phyloP scores from a whole-genome alignment of 495 filamentous ascomycete species.

The Lasiosphaeria hispida region DNA sequence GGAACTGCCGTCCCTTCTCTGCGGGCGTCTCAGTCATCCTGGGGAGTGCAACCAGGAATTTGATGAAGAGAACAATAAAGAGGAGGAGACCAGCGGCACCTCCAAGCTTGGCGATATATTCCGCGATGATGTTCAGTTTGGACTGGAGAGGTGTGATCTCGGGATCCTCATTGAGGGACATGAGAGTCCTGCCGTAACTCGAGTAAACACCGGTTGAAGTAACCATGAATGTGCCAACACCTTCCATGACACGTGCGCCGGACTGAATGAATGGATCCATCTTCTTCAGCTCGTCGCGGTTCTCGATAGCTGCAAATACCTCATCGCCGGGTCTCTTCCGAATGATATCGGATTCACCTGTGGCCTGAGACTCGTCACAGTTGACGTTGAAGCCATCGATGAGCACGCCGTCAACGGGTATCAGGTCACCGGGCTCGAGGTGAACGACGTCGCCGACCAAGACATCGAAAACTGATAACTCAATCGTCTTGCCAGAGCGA shows the following conservation, averaged over 20 bases:
- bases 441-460: slow-evolving; percentile 71
- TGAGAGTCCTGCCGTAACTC: slow-evolving; percentile 87
- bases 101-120: slow-evolving; percentile 92
- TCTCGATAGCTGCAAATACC: slow-evolving; percentile 76
- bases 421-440: slow-evolving; percentile 70
- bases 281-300: slow-evolving; percentile 71
- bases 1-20: slow-evolving; percentile 80
- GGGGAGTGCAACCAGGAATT: slow-evolving; percentile 71
- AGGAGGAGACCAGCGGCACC: slow-evolving; percentile 77
- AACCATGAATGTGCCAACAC: slow-evolving; percentile 80
- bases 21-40: slow-evolving; percentile 51
- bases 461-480: slow-evolving; percentile 70
- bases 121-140: slow-evolving; percentile 86
- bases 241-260: slow-evolving; percentile 88
- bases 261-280: slow-evolving; percentile 94
- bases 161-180: slow-evolving; percentile 84
- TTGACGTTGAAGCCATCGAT: slow-evolving; percentile 73
- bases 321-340: slow-evolving; percentile 71
- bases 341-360: slow-evolving; percentile 80
- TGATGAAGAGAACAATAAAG: slow-evolving; percentile 90
- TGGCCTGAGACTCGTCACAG: slow-evolving; percentile 81
- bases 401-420: slow-evolving; percentile 72
- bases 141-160: slow-evolving; percentile 93
- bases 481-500: slow-evolving; percentile 69
- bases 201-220: slow-evolving; percentile 87